A percentile compares a stretch with the other conserved stretches of the same genome.
phyloP scores from a whole-genome alignment of 768 basidiomycete genomes.

The Calocera cornea region DNA sequence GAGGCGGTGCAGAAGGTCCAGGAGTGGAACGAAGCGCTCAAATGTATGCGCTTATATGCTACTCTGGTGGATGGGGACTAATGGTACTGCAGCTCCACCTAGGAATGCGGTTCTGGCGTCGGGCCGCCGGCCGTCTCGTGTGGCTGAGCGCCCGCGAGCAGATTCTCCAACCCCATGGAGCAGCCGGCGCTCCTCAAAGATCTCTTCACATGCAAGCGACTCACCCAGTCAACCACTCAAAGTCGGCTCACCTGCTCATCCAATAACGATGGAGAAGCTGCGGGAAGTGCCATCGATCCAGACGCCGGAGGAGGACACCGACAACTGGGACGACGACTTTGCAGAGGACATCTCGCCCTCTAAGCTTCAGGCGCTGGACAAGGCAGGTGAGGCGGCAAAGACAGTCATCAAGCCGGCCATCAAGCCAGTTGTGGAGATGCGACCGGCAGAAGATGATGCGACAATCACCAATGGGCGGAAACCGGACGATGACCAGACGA shows the following conservation, averaged over 20 bases:
- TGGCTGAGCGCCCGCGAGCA: not conserved
- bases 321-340: conserved; percentile 99
- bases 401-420: conserved; percentile 15
- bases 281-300: conserved; percentile 28
- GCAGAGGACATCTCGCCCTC: conserved; percentile 82
- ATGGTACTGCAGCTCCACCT: not conserved
- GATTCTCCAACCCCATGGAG: not conserved
- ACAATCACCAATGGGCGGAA: not conserved
- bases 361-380: conserved; percentile 69
- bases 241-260: conserved; percentile 1
- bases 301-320: conserved; percentile 72
- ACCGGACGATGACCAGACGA: conserved; percentile 71
- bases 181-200: not conserved
- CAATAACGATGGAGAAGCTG: conserved; percentile 4
- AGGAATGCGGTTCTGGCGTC: not conserved
- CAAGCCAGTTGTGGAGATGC: conserved; percentile 13
- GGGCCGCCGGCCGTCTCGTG: not conserved
- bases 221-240: not conserved
- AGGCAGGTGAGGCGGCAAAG: conserved; percentile 28
- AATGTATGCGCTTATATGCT: conserved; percentile 40
- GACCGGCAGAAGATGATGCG: conserved; percentile 20
- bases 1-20: conserved; percentile 91
- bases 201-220: not conserved
- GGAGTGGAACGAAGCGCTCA: conserved; percentile 96
- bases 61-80: not conserved